Conservation (phyloP, 2,329 filamentous ascomycete genomes). For the Penicillium sp. region DNA sequence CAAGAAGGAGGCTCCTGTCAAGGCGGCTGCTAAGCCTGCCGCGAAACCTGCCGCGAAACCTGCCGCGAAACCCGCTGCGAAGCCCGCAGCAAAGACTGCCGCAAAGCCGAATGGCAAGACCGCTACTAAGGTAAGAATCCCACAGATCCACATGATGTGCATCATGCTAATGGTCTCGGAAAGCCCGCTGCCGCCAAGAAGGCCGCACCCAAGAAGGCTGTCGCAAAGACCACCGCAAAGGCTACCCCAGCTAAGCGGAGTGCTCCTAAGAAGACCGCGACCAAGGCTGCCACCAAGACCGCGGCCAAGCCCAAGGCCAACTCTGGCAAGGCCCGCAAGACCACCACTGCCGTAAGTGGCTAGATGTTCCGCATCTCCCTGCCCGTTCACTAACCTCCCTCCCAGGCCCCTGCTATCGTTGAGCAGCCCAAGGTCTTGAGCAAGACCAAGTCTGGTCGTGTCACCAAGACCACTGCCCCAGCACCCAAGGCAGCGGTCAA, state of each 20-base stretch:
- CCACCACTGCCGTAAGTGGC: constrained; percentile 43
- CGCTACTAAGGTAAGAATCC: constrained; percentile 19
- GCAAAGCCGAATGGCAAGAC: not conserved
- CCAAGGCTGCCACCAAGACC: constrained; percentile 54
- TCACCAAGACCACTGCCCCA: constrained; percentile 66
- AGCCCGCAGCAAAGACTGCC: constrained; percentile 22
- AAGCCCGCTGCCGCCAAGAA: constrained; percentile 30
- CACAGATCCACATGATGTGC: not conserved
- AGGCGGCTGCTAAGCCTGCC: constrained; percentile 23
- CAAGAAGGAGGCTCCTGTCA: constrained; percentile 65
- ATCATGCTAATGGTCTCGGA: constrained; percentile 11
- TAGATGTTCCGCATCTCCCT: not conserved
- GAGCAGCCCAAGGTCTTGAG: constrained; percentile 70
- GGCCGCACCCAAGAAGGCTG: constrained; percentile 41
- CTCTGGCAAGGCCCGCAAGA: constrained; percentile 57
- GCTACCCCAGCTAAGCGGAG: constrained; percentile 43
- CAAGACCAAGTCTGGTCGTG: constrained; percentile 85
- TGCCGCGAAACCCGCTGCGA: too few species aligned
- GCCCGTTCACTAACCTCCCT: constrained; percentile 21
- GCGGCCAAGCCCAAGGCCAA: constrained; percentile 55
- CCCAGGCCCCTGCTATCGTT: constrained; percentile 64
- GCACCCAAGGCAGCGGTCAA: constrained; percentile 44
- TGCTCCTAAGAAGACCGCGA: constrained; percentile 45
- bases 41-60: constrained; percentile 17
- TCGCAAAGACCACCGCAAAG: constrained; percentile 50